Evolutionary conservation across 2,329 filamentous ascomycete species (phyloP).

Genomic region (Ophiostoma australiae): DNA sequence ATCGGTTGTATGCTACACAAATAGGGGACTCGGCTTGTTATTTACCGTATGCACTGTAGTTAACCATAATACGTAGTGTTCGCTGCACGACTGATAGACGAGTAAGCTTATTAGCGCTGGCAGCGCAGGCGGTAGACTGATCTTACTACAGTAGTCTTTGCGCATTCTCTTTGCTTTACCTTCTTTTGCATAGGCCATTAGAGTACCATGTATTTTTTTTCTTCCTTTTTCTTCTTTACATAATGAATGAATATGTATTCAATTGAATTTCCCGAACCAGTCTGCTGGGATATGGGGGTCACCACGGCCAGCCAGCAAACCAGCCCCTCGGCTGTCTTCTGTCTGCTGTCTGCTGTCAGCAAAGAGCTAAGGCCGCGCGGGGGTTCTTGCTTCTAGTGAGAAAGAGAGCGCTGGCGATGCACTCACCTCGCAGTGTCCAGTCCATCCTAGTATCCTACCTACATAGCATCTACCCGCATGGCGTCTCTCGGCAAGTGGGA

Average conservation of each 20-base stretch:
- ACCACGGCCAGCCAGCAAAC: neutral
- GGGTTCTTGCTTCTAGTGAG: neutral
- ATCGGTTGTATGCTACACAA: too few relatives aligned
- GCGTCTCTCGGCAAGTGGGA: slow-evolving; percentile 5
- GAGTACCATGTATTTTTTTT: neutral
- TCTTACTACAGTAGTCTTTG: neutral
- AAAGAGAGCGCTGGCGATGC: neutral
- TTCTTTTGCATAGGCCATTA: neutral
- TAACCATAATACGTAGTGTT: too few relatives aligned
- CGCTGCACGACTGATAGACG: neutral
- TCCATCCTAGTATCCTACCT: too few relatives aligned
- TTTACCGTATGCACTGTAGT: neutral
- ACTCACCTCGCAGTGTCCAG: neutral
- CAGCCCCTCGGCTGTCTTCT: neutral
- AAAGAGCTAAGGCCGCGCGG: neutral
- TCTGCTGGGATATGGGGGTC: slow-evolving; percentile 13
- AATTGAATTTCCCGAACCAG: neutral
- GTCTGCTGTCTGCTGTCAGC: too few relatives aligned
- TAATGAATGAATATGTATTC: too few relatives aligned
- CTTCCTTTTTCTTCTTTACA: neutral
- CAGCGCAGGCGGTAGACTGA: too few relatives aligned
- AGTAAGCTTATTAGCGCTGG: too few relatives aligned
- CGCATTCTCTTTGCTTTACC: neutral
- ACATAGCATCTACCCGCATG: neutral
- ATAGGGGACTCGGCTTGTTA: too few relatives aligned